Base-by-base conservation (phyloP, 352 stramenopile species). In the Saprolegnia parasitica region DNA sequence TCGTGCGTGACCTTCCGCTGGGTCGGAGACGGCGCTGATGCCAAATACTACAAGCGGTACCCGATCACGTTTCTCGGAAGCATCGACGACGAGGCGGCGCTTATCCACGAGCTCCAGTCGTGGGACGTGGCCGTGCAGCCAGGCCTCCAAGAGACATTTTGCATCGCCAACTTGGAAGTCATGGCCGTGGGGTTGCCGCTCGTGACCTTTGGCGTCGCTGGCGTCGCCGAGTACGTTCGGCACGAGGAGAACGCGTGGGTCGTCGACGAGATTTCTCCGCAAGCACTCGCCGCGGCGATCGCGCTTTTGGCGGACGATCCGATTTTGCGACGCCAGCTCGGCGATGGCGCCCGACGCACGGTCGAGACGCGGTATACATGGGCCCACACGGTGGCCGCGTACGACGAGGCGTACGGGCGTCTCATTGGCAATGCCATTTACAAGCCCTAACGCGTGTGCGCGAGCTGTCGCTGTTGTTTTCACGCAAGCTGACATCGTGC, bases 141-240 rank as follows among this genome's bases (percentile, higher is more conserved):
- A 4, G 52, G 52, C 16, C 35, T 60, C 24, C 52, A 60, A 24
- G 79, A 86, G 42, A 86, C 79, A 11, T 87, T 86, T 67, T 84
- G 74, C 68, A 81, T 86, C n/a, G 67, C 71, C 5, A 86, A 86
- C 47, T 49, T 86, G 29, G 79, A 86, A 56, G 78, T 74, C 0
- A 78, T 86, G 74, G 67, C 73, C 16, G 37, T 77, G 15, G 74
- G 71, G 8, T 56, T 73, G 0, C 78, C 79, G 13, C 56, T 86
- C 21, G 72, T 85, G 23, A 78, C 73, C 35, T 86, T 86, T 71
- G 78, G 74, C 35, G 52, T 60, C 24, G 52, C 52, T 23, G 58
- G 58, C 23, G 20, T 23, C 11, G 37, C 49, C 23, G 58, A 65
- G 29, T 65, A 65, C 29, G 39, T 65, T 21, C 23, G 29, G 3